Percentiles rank a stretch among this genome's conserved stretches.
These are phyloP conservation scores for Lindgomyces ingoldianus DNA, from an alignment of 495 filamentous ascomycete species.

Conservation along the genomic window DNA sequence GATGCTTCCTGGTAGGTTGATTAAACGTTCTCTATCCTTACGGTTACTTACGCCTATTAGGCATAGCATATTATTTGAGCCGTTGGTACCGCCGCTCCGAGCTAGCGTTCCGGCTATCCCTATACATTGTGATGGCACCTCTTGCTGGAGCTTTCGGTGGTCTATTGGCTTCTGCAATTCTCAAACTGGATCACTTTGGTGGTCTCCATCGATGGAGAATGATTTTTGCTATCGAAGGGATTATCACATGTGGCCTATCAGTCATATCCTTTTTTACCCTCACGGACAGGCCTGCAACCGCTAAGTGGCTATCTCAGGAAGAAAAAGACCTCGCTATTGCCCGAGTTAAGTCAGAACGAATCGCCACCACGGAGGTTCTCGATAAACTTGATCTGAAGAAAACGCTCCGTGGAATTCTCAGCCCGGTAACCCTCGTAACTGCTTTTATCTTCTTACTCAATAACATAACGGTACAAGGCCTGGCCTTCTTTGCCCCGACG, in stretches of 20 bases:
- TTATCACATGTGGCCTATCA: slow-evolving; percentile 38
- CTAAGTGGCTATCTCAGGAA: slow-evolving; percentile 37
- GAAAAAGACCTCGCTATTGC: slow-evolving; percentile 44
- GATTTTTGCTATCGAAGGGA: slow-evolving; percentile 44
- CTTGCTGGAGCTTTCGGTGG: slow-evolving; percentile 72
- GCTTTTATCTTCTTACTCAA: slow-evolving; percentile 56
- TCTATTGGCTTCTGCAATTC: slow-evolving; percentile 62
- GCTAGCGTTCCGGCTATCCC: slow-evolving; percentile 59
- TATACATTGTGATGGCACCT: slow-evolving; percentile 62
- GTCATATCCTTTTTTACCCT: slow-evolving; percentile 38
- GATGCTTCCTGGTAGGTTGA: slow-evolving; percentile 70
- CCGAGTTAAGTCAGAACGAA: slow-evolving; percentile 61
- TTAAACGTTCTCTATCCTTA: too few species aligned
- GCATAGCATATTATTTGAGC: slow-evolving; percentile 71
- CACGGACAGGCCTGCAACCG: slow-evolving; percentile 37
- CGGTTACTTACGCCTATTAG: too few species aligned
- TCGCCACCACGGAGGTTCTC: slow-evolving; percentile 64
- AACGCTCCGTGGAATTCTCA: slow-evolving; percentile 53
- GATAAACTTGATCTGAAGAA: slow-evolving; percentile 53
- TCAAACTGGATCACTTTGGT: slow-evolving; percentile 51
- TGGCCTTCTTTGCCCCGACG: slow-evolving; percentile 72
- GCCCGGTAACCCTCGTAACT: slow-evolving; percentile 52
- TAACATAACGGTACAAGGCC: slow-evolving; percentile 58
- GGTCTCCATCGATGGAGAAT: slow-evolving; percentile 42
- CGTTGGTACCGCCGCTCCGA: slow-evolving; percentile 71